phyloP scores from a whole-genome alignment of 1,284 basidiomycete species.

The Sanguinoderma infundibulare region DNA sequence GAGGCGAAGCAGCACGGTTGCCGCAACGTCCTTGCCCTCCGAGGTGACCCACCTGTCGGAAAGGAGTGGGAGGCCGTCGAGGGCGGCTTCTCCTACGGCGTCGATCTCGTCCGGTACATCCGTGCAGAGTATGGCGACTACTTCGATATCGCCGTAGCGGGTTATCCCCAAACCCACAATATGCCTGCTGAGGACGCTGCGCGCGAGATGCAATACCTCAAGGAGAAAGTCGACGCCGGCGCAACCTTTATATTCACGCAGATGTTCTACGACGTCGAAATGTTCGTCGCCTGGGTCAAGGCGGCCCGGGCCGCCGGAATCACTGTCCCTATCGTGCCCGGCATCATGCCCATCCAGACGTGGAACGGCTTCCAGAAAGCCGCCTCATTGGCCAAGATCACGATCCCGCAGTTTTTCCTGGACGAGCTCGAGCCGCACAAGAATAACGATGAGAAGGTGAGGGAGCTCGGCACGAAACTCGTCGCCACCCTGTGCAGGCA shows the following conservation, averaged over 20 bases:
- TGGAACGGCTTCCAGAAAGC: constrained; percentile 97
- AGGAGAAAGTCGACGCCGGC: constrained; percentile 87
- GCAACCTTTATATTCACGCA: constrained; percentile 94
- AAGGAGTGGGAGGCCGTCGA: constrained; percentile 92
- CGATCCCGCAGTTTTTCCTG: constrained; percentile 83
- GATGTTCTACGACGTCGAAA: constrained; percentile 92
- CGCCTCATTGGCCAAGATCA: constrained; percentile 84
- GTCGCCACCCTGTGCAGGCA: constrained; percentile 88
- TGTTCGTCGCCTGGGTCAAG: constrained; percentile 88
- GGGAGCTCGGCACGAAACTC: constrained; percentile 86
- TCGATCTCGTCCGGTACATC: constrained; percentile 91
- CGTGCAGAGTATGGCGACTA: constrained; percentile 83
- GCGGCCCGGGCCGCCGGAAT: constrained; percentile 86
- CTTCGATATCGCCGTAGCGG: constrained; percentile 93
- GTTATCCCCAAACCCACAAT: constrained; percentile 80
- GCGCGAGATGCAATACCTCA: constrained; percentile 86
- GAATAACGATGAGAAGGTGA: constrained; percentile 90
- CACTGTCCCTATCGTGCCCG: constrained; percentile 93
- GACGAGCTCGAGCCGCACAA: constrained; percentile 89
- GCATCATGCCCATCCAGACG: constrained; percentile 97
- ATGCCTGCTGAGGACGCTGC: constrained; percentile 77
- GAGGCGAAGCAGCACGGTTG: constrained; percentile 93
- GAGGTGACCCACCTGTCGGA: constrained; percentile 91
- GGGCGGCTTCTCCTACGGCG: constrained; percentile 87
- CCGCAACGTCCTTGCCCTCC: constrained; percentile 93